Base-by-base conservation (phyloP, 2,329 filamentous ascomycete genomes). In the Colletotrichum paranaense region DNA sequence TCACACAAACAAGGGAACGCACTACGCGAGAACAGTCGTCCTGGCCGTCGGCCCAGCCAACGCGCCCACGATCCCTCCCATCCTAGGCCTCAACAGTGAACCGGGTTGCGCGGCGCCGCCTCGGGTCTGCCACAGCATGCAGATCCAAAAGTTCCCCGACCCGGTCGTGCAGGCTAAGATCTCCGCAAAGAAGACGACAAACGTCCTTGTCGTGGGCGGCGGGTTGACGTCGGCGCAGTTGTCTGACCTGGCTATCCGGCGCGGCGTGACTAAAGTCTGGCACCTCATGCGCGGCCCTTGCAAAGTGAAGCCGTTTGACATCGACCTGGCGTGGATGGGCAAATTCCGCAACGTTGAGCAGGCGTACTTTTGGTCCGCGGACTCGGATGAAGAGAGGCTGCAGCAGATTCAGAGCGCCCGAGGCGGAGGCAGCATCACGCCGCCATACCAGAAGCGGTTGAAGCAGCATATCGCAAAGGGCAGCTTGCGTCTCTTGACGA, bases 331-430 rank as follows among this genome's bases (percentile, higher is more conserved):
- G 60, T 97, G 94, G 94, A 93, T 96, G 81, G 93, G 92, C 11
- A 96, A 96, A 79, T 96, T 93, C 81, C 91, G 92, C 68, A 96
- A 96, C 79, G 89, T 91, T 67, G 91, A 94, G 76, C 93, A 95
- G 79, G 92, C 93, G 0, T 87, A 88, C 0, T 97, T 95, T 81
- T 95, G 93, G 92, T 90, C 89, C 7, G 92, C 93, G 4, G 93
- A 95, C 76, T 90, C 89, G 6, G 92, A 94, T 73, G 88, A 91
- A 30, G 89, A 95, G 80, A 88, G 93, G 3, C 86, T 92, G 35
- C 86, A 91, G 46, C 92, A 94, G 81, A 87, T 94, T 74, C 86
- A 87, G 75, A 82, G 85, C 57, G 94, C 94, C 0, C 88, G 93
- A 7, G 91, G 92, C 19, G 94, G 94, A 2, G 94, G 94, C n/a